These are phyloP conservation scores for Acanthamoeba royreba DNA, from an alignment of 208 protist species.

Conservation along the genomic window DNA sequence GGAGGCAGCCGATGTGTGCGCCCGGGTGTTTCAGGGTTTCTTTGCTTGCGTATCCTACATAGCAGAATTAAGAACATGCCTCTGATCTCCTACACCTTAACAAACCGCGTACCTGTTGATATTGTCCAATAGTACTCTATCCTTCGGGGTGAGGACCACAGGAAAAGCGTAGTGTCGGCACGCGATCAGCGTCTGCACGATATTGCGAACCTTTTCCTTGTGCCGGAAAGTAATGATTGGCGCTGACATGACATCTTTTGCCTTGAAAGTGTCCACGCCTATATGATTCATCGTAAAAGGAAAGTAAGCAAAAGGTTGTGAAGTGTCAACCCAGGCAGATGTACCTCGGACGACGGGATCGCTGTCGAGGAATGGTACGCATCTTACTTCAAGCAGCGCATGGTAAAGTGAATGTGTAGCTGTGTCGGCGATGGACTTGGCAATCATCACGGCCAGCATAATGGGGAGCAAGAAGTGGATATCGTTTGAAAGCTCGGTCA, in stretches of 20 bases:
- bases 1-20: not conserved
- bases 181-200: not conserved
- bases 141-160: not conserved
- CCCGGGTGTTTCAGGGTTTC: not conserved
- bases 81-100: not conserved
- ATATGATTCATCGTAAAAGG: not conserved
- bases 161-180: slow-evolving; percentile 25
- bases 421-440: slow-evolving; percentile 87
- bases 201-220: not conserved
- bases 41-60: not conserved
- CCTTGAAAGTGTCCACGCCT: not conserved
- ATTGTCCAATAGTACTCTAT: not conserved
- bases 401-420: slow-evolving; percentile 89
- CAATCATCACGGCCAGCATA: slow-evolving; percentile 91
- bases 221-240: not conserved
- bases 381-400: slow-evolving; percentile 86
- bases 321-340: not conserved
- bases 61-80: not conserved
- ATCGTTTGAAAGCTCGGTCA: slow-evolving; percentile 91
- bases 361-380: slow-evolving; percentile 85
- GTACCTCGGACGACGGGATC: slow-evolving; percentile 46
- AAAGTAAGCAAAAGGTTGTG: not conserved
- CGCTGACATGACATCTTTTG: slow-evolving; percentile 19
- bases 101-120: not conserved
- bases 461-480: slow-evolving; percentile 90